phyloP scores from a whole-genome alignment of 768 basidiomycete genomes.

The Mycena chlorophos region DNA sequence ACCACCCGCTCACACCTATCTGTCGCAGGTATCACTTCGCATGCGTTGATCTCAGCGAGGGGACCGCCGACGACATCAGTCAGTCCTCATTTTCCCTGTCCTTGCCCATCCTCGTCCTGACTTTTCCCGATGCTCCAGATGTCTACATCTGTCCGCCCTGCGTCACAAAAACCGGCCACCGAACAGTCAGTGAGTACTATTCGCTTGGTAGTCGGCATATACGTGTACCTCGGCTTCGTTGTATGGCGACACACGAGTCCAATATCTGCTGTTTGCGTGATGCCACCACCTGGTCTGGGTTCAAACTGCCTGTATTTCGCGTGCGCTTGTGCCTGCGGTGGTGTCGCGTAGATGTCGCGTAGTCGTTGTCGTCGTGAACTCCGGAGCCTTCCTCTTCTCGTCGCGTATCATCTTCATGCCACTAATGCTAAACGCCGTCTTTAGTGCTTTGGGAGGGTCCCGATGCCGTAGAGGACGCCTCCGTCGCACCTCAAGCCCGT shows the following conservation, averaged over 20 bases:
- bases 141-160: slow-evolving; percentile 49
- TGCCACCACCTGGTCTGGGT: slow-evolving; percentile 8
- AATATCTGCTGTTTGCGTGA: slow-evolving; percentile 14
- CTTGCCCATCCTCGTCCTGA: slow-evolving; percentile 1
- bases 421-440: slow-evolving; percentile 24
- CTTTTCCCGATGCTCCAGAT: slow-evolving; percentile 12
- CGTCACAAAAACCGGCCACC: slow-evolving; percentile 59
- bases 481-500: slow-evolving; percentile 28
- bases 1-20: slow-evolving; percentile 6
- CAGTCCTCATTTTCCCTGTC: slow-evolving; percentile 36
- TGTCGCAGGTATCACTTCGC: slow-evolving; percentile 78
- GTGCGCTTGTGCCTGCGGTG: neutral
- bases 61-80: slow-evolving; percentile 79
- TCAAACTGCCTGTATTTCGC: neutral
- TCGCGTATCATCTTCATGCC: slow-evolving; percentile 14
- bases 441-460: slow-evolving; percentile 75
- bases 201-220: slow-evolving; percentile 24
- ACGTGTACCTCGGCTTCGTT: slow-evolving; percentile 19
- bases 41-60: slow-evolving; percentile 65
- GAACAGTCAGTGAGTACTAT: slow-evolving; percentile 76
- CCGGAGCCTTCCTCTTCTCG: neutral
- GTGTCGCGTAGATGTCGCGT: neutral
- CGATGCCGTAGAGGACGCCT: slow-evolving; percentile 51
- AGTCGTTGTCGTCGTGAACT: neutral
- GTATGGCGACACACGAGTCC: slow-evolving; percentile 21